These are phyloP conservation scores for Luzula sylvatica DNA, from an alignment of 176 grass and related monocot genomes.

Conservation along the genomic window DNA sequence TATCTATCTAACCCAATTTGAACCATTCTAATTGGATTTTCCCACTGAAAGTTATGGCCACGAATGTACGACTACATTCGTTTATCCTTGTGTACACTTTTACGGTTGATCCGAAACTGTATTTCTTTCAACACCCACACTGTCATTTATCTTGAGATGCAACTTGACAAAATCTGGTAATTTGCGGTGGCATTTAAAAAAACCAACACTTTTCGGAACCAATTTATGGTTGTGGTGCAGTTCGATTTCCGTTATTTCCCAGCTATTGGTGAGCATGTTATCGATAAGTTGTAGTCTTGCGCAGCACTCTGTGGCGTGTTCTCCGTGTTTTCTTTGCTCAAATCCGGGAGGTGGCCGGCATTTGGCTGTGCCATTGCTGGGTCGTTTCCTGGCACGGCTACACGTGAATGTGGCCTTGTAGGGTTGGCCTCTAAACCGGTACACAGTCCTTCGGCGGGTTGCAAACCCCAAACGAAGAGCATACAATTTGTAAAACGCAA, in stretches of 20 bases:
- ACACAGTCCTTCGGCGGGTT: slow-evolving; percentile 50
- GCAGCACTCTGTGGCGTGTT: slow-evolving; percentile 68
- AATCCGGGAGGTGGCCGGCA: slow-evolving; percentile 40
- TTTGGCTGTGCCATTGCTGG: slow-evolving; percentile 22
- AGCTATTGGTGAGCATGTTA: no score
- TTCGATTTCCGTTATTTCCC: no score
- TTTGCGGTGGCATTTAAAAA: slow-evolving; percentile 49
- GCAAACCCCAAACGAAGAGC: slow-evolving; percentile 54
- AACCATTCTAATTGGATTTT: no score
- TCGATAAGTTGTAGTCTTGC: slow-evolving; percentile 32
- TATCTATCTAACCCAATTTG: no score
- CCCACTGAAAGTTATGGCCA: no score
- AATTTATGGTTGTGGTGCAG: no score
- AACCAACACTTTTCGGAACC: no score
- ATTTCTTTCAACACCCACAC: no score
- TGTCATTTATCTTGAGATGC: not conserved
- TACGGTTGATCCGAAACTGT: no score
- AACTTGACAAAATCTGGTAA: slow-evolving; percentile 18
- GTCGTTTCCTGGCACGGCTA: slow-evolving; percentile 57
- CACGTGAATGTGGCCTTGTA: slow-evolving; percentile 73
- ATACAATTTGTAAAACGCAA: slow-evolving; percentile 64
- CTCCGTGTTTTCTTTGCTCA: slow-evolving; percentile 50
- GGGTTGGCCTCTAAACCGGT: slow-evolving; percentile 58
- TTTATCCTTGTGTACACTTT: no score
- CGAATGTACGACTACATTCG: no score